Conservation (phyloP, 75 land plant genomes). For the Ceratopteris richardii region DNA sequence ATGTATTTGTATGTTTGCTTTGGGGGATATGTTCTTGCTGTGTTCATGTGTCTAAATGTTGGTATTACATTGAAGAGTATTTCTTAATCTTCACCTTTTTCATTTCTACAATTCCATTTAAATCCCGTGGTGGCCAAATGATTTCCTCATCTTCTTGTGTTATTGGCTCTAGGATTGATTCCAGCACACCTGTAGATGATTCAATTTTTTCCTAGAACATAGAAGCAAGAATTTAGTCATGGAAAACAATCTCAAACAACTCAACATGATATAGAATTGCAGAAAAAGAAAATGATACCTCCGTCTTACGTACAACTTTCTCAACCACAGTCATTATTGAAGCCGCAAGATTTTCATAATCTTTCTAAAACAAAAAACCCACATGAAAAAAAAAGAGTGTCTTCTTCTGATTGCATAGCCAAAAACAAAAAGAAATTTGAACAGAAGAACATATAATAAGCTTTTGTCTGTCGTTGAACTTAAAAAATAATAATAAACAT, state of each 20-base stretch:
- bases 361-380: slow-evolving; percentile 41
- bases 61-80: too few relatives aligned
- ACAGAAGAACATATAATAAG: too few relatives aligned
- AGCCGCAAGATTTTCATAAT: slow-evolving; percentile 74
- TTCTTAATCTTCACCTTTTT: slow-evolving; percentile 50
- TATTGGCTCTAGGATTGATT: slow-evolving; percentile 64
- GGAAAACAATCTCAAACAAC: too few relatives aligned
- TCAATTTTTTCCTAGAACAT: slow-evolving; percentile 79
- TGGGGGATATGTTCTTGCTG: too few relatives aligned
- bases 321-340: slow-evolving; percentile 75
- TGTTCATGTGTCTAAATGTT: too few relatives aligned
- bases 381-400: slow-evolving; percentile 3
- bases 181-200: slow-evolving; percentile 75
- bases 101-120: slow-evolving; percentile 42
- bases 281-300: slow-evolving; percentile 23
- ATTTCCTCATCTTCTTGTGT: slow-evolving; percentile 51
- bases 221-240: too few relatives aligned
- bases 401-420: not conserved
- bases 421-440: too few relatives aligned
- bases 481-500: too few relatives aligned
- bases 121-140: slow-evolving; percentile 78
- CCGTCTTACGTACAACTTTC: slow-evolving; percentile 63
- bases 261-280: not conserved
- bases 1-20: too few relatives aligned
- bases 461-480: too few relatives aligned